Evolutionary conservation across 164 flowering plant genomes (phyloP), one percentile per base, ranked within the genome.

Genomic region (Umbilicus rupestris): DNA sequence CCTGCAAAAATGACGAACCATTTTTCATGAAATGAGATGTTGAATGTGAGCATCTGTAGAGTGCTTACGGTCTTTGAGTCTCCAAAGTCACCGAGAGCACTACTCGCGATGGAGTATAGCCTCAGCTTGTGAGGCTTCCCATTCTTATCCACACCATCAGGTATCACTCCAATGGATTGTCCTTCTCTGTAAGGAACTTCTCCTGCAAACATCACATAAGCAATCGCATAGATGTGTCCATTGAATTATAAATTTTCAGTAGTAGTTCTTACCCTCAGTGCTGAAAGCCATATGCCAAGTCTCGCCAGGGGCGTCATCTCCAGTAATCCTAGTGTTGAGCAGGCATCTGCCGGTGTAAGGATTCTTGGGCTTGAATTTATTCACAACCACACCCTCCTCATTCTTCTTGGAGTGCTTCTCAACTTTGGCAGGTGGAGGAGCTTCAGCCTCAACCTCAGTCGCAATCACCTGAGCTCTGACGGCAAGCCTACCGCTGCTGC

Each of bases 261-360:
- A n/a, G n/a, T n/a, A n/a, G n/a, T 16, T 46, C 64, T 42, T 73
- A 94, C 98, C 98, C 64, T 91, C 98, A 66, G 97, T 91, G 86
- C 78, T 83, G 84, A 94, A 94, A 71, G 91, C 99, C 97, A 94
- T 94, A 80, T 91, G 99, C 99, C 97, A 91, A 22, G 99, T 94
- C 68, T 94, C 99, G 45, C 99, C 99, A 9, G 99, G 99, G 19
- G 99, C 97, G 78, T 89, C 97, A 65, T 94, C 99, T 5, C 93
- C 99, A 10, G 99, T 94, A 80, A 94, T 84, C 86, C 80, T 91
- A 57, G 93, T 86, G 85, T 91, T 94, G 52, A 94, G 87, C 69
- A 94, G 92, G 74, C 93, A 86, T 65, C 83, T 79, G 4, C 97
- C 97, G 70, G 66, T 66, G 77, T 86, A 94, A 62, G 99, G 99